Conservation (phyloP, 192 early-diverging fungal genomes). For the Backusella circina region DNA sequence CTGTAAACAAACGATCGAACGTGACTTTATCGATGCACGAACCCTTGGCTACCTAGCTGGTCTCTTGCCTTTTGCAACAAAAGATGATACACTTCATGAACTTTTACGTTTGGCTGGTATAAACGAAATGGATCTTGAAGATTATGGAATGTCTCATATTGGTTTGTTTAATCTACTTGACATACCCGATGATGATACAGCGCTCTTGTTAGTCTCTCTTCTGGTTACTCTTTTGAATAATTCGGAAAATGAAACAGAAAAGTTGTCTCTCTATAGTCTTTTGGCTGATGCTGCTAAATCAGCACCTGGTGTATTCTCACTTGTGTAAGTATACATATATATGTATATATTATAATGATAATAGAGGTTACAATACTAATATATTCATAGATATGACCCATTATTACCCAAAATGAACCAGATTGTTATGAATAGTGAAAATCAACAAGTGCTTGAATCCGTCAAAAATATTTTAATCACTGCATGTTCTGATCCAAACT, state of each 20-base stretch:
- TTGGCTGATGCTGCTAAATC: slow-evolving; percentile 63
- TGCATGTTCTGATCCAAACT: slow-evolving; percentile 18
- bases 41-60: slow-evolving; percentile 76
- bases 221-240: slow-evolving; percentile 65
- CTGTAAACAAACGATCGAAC: slow-evolving; percentile 41
- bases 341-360: not conserved
- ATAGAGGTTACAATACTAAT: not conserved
- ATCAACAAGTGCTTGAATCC: slow-evolving; percentile 14
- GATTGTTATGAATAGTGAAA: slow-evolving; percentile 57
- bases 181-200: slow-evolving; percentile 54
- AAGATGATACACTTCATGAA: slow-evolving; percentile 59
- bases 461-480: slow-evolving; percentile 20
- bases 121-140: slow-evolving; percentile 39
- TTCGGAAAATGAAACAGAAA: slow-evolving; percentile 65
- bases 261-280: slow-evolving; percentile 66
- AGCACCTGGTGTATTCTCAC: slow-evolving; percentile 60
- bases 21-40: slow-evolving; percentile 34
- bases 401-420: slow-evolving; percentile 64
- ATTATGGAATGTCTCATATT: slow-evolving; percentile 42
- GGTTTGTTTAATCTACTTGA: slow-evolving; percentile 58
- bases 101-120: slow-evolving; percentile 49
- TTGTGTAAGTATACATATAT: slow-evolving; percentile 55
- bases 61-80: slow-evolving; percentile 68
- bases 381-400: slow-evolving; percentile 51
- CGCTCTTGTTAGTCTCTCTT: slow-evolving; percentile 55